phyloP scores from a whole-genome alignment of 2,329 filamentous ascomycete species.

The Aspergillus ruber region DNA sequence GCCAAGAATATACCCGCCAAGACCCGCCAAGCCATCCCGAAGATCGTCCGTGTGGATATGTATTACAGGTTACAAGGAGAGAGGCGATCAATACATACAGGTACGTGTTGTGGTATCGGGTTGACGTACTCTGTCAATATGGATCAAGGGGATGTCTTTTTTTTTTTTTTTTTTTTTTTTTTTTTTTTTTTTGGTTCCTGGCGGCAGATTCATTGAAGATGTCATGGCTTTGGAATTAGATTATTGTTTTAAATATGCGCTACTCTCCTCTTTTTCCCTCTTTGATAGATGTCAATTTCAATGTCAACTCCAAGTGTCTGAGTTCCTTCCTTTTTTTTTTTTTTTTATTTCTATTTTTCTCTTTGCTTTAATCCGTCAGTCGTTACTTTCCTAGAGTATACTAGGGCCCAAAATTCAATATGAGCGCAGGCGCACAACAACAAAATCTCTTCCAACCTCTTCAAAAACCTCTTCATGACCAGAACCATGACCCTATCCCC shows the following conservation, averaged over 20 bases:
- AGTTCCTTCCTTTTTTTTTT: neutral
- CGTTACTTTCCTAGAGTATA: neutral
- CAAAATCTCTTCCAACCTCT: too few species aligned
- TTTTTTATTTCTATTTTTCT: neutral
- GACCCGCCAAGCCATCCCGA: neutral
- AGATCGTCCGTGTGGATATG: neutral
- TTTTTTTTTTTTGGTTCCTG: neutral
- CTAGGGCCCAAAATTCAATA: too few species aligned
- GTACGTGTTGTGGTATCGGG: neutral
- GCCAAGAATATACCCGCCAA: neutral
- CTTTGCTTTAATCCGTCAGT: neutral
- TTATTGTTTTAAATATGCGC: neutral
- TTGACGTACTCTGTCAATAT: neutral
- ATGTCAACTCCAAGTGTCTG: neutral
- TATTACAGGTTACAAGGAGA: too few species aligned
- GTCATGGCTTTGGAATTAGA: neutral
- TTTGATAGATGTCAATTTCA: neutral
- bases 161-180: too few species aligned
- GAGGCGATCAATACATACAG: too few species aligned
- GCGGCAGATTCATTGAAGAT: neutral
- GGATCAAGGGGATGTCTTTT: too few species aligned
- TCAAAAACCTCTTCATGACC: neutral
- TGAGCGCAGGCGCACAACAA: too few species aligned
- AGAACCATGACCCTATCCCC: neutral
- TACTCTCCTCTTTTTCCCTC: too few species aligned